These are phyloP conservation scores for Secale cereale DNA, from an alignment of 176 grass and related monocot genomes.

Conservation along the genomic window DNA sequence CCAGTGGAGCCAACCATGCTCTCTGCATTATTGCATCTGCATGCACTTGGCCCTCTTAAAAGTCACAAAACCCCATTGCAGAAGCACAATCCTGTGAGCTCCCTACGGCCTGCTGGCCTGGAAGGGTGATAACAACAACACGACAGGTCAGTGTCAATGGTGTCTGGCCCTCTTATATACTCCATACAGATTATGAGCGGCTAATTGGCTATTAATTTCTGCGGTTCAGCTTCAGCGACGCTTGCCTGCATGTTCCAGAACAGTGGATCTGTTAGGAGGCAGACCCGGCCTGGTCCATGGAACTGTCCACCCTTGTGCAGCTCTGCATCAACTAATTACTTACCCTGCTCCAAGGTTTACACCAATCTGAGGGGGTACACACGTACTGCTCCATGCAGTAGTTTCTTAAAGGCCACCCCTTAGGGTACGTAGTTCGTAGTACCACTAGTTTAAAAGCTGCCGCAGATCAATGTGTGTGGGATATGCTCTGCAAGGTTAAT, in stretches of 20 bases:
- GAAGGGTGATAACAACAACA: neutral
- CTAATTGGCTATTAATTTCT: neutral
- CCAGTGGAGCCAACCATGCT: conserved; percentile 17
- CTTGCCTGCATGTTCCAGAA: conserved; percentile 33
- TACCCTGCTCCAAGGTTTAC: neutral
- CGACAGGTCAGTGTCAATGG: neutral
- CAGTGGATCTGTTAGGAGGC: conserved; percentile 36
- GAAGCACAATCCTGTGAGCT: conserved; percentile 6
- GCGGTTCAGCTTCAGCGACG: neutral
- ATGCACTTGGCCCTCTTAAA: conserved; percentile 3
- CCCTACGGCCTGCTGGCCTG: neutral
- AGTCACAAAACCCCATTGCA: neutral
- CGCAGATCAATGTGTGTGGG: neutral
- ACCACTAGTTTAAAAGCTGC: neutral
- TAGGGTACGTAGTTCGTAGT: neutral
- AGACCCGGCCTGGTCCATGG: conserved; percentile 16
- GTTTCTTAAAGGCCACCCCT: neutral
- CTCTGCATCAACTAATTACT: neutral
- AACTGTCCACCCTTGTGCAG: neutral
- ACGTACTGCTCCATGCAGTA: neutral
- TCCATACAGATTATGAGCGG: neutral
- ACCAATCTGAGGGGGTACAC: neutral
- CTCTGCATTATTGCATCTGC: conserved; percentile 26
- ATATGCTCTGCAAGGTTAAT: conserved; percentile 6
- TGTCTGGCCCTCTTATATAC: conserved; percentile 13